phyloP scores from a whole-genome alignment of 805 yeast species.

The Ogataea ramenticola region DNA sequence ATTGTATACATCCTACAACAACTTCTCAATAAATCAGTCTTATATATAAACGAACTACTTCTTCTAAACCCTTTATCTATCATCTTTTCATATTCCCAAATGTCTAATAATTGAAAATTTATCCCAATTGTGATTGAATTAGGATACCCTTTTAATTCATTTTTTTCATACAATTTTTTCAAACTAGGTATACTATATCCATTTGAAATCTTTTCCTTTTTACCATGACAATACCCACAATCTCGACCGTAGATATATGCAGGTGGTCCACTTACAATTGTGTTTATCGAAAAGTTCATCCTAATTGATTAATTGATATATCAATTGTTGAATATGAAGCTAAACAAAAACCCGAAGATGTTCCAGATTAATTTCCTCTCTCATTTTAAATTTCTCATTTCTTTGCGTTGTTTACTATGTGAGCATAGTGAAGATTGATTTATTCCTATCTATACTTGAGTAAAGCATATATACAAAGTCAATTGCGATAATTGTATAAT shows the following conservation, averaged over 20 bases:
- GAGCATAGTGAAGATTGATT: too few species aligned
- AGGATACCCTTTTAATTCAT: slow-evolving; percentile 5
- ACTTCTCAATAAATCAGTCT: slow-evolving; percentile 58
- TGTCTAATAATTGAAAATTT: not conserved
- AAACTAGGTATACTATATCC: not conserved
- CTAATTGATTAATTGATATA: too few species aligned
- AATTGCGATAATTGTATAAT: too few species aligned
- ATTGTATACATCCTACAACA: slow-evolving; percentile 82
- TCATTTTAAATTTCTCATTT: too few species aligned
- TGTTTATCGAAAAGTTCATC: not conserved
- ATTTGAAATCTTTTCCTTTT: not conserved
- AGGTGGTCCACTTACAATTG: not conserved
- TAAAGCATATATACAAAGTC: too few species aligned
- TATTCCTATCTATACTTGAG: too few species aligned
- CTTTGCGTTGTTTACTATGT: too few species aligned
- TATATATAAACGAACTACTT: slow-evolving; percentile 54
- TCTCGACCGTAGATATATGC: not conserved
- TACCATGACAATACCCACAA: not conserved
- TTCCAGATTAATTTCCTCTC: too few species aligned
- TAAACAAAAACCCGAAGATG: too few species aligned
- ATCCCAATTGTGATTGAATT: not conserved
- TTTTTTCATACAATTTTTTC: not conserved
- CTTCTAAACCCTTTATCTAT: slow-evolving; percentile 75
- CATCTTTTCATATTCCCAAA: slow-evolving; percentile 44
- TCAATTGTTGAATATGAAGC: too few species aligned